phyloP scores from a whole-genome alignment of 2,329 filamentous ascomycete genomes.

The Whalleya microplaca region DNA sequence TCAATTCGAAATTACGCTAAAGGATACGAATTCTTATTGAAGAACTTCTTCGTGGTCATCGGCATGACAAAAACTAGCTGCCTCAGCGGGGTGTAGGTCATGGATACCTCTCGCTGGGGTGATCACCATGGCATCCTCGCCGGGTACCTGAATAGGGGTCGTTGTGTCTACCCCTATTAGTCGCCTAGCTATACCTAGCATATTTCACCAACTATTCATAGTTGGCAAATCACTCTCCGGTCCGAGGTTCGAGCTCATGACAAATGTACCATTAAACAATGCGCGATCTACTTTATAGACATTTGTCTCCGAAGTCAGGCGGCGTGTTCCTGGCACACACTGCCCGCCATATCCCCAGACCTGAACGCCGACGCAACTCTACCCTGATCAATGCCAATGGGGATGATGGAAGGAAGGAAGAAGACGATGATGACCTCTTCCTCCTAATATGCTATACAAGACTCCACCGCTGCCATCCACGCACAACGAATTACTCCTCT shows the following conservation, averaged over 20 bases:
- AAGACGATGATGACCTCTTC: too few species aligned
- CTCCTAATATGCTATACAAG: constrained; percentile 18
- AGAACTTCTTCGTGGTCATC: background rate
- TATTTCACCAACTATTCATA: background rate
- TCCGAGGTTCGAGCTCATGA: background rate
- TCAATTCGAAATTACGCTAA: background rate
- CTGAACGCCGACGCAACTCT: constrained; percentile 34
- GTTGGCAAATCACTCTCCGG: background rate
- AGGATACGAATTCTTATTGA: background rate
- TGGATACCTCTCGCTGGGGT: background rate
- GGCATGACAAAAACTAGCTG: background rate
- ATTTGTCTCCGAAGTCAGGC: background rate
- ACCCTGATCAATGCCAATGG: constrained; percentile 13
- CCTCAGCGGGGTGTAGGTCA: background rate
- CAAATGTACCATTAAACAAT: background rate
- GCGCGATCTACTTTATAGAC: background rate
- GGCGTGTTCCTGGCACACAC: background rate
- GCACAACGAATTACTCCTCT: constrained; percentile 14
- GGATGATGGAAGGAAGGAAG: constrained; percentile 10
- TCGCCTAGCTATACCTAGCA: background rate
- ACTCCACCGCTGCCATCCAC: background rate
- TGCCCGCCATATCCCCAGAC: constrained; percentile 4
- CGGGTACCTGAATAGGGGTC: background rate
- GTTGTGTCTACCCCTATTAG: background rate
- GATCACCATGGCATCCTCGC: background rate